Evolutionary conservation across 495 filamentous ascomycete genomes (phyloP).

Genomic region (Annulohypoxylon moriforme): DNA sequence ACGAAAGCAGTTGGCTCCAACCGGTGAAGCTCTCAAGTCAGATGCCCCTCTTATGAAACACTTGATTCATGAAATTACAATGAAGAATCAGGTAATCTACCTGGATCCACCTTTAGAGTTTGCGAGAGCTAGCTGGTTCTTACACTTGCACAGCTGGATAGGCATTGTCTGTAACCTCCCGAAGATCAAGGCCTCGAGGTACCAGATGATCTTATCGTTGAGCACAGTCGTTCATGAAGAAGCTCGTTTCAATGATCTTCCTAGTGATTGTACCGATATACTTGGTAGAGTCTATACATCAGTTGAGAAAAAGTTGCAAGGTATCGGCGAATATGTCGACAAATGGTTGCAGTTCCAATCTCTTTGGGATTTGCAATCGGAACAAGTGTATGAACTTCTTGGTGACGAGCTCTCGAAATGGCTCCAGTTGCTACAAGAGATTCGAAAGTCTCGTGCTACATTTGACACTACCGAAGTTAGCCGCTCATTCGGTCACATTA

Average conservation of each 20-base stretch:
- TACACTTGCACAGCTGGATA: conserved; percentile 91
- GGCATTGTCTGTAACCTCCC: conserved; percentile 90
- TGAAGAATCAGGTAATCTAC: conserved; percentile 96
- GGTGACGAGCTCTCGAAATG: conserved; percentile 92
- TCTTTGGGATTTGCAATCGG: conserved; percentile 95
- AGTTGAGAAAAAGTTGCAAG: conserved; percentile 80
- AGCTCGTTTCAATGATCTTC: conserved; percentile 86
- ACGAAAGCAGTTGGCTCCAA: conserved; percentile 56
- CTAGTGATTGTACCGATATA: conserved; percentile 78
- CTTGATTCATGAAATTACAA: conserved; percentile 89
- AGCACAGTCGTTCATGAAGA: conserved; percentile 72
- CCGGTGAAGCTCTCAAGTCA: conserved; percentile 50
- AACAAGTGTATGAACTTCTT: conserved; percentile 90
- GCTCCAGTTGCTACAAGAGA: conserved; percentile 94
- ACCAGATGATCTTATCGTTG: conserved; percentile 81
- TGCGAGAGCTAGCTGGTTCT: conserved; percentile 92
- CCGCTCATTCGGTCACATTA: conserved; percentile 89
- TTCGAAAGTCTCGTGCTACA: conserved; percentile 89
- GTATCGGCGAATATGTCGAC: conserved; percentile 85
- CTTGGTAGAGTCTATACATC: conserved; percentile 81
- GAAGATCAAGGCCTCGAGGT: conserved; percentile 92
- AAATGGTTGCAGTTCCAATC: conserved; percentile 99
- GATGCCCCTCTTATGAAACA: conserved; percentile 70
- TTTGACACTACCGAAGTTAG: conserved; percentile 96
- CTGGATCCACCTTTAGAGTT: conserved; percentile 92